Percentiles rank a stretch among this genome's conserved stretches.
These are phyloP conservation scores for Monosporascus sp. DNA, from an alignment of 2,329 filamentous ascomycete genomes.

Conservation along the genomic window DNA sequence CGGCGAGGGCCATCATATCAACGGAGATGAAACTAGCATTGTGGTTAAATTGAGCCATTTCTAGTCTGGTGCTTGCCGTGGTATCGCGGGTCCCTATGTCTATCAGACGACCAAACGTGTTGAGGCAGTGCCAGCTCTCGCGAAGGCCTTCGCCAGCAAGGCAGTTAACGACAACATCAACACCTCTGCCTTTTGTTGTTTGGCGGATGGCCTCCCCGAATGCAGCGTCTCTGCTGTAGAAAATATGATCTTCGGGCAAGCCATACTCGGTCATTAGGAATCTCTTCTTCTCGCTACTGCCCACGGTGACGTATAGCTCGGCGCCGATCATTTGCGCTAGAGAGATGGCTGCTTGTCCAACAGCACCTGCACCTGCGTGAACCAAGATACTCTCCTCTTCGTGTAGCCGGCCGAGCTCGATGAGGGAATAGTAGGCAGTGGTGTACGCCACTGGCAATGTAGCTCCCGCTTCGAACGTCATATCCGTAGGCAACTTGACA, in stretches of 20 bases:
- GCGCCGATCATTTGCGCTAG: conserved; percentile 25
- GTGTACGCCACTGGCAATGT: conserved; percentile 23
- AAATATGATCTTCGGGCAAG: conserved; percentile 21
- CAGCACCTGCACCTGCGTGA: conserved; percentile 22
- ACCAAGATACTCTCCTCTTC: conserved; percentile 23
- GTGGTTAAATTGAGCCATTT: conserved; percentile 44
- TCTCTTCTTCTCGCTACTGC: conserved; percentile 21
- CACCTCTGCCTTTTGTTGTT: conserved; percentile 16
- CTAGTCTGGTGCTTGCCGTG: conserved; percentile 30
- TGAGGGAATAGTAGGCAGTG: conserved; percentile 22
- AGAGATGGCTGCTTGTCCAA: conserved; percentile 25
- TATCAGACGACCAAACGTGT: conserved; percentile 25
- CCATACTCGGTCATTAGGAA: conserved; percentile 23
- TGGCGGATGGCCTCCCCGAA: conserved; percentile 20
- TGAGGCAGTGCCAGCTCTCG: conserved; percentile 26
- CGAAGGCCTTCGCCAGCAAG: conserved; percentile 21
- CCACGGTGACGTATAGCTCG: conserved; percentile 22
- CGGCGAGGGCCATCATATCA: conserved; percentile 38
- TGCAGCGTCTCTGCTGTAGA: conserved; percentile 22
- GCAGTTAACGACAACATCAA: conserved; percentile 24
- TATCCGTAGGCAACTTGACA: conserved; percentile 21
- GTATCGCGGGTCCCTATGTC: conserved; percentile 22
- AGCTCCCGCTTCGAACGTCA: conserved; percentile 22
- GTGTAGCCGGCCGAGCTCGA: conserved; percentile 20
- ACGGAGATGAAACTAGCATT: conserved; percentile 43